Evolutionary conservation across 495 filamentous ascomycete genomes (phyloP).

Genomic region (Neurospora sp.): DNA sequence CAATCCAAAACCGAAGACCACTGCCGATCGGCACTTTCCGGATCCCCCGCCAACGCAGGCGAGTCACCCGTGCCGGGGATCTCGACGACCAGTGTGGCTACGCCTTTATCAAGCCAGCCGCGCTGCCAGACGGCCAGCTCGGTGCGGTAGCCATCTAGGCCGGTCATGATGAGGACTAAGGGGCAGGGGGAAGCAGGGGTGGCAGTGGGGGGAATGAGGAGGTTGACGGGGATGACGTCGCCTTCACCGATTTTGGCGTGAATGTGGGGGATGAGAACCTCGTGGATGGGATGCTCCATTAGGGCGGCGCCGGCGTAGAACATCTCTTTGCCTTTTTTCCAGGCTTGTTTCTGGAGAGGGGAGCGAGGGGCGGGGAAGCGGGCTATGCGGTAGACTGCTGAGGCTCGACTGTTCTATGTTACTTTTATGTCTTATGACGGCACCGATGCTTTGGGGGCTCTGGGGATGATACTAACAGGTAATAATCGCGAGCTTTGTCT

Average conservation of each 20-base stretch:
- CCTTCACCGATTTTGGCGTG: conserved; percentile 15
- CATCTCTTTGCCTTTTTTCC: conserved; percentile 47
- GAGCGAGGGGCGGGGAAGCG: conserved; percentile 44
- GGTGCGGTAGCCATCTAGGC: conserved; percentile 63
- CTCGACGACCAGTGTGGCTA: conserved; percentile 50
- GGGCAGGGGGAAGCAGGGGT: conserved; percentile 32
- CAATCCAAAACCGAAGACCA: conserved; percentile 58
- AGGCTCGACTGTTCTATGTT: conserved; percentile 31
- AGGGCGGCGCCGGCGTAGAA: conserved; percentile 18
- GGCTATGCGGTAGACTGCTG: conserved; percentile 59
- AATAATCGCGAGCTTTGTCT: conserved; percentile 48
- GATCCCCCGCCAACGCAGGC: conserved; percentile 42
- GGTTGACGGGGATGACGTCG: conserved; percentile 42
- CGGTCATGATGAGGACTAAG: conserved; percentile 55
- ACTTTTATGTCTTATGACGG: background rate
- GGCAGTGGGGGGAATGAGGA: conserved; percentile 40
- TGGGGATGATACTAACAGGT: conserved; percentile 24
- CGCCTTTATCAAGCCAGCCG: conserved; percentile 44
- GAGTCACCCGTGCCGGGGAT: conserved; percentile 69
- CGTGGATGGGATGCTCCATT: conserved; percentile 42
- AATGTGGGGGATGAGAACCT: conserved; percentile 48
- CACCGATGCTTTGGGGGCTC: background rate
- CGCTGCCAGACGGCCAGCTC: conserved; percentile 57
- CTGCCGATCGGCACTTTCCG: conserved; percentile 35
- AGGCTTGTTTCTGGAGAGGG: conserved; percentile 43